A percentile compares a stretch with the other conserved stretches of the same genome.
phyloP scores from a whole-genome alignment of 2,329 filamentous ascomycete species.

The Neophaeococcomyces aloes region DNA sequence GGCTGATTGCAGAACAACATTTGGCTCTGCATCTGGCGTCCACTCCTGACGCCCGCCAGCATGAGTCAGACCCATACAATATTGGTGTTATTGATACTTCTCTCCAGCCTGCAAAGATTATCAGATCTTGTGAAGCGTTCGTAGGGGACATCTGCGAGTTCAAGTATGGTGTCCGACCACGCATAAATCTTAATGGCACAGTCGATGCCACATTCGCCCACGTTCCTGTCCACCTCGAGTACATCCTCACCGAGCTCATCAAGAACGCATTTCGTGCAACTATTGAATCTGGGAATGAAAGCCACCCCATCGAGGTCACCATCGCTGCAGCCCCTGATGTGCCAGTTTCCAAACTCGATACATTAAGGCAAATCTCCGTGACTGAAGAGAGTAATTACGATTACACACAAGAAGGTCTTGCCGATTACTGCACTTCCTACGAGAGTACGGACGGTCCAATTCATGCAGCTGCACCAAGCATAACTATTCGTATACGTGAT shows the following conservation, averaged over 20 bases:
- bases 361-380: conserved; percentile 17
- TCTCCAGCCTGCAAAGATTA: conserved; percentile 67
- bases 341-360: conserved; percentile 23
- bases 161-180: conserved; percentile 81
- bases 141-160: conserved; percentile 95
- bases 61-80: conserved; percentile 46
- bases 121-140: conserved; percentile 76
- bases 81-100: conserved; percentile 94
- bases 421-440: conserved; percentile 17
- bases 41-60: conserved; percentile 55
- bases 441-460: conserved; percentile 17
- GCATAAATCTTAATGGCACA: conserved; percentile 71
- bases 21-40: conserved; percentile 73
- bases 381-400: conserved; percentile 17
- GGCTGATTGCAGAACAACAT: conserved; percentile 91
- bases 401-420: conserved; percentile 19
- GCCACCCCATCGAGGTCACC: conserved; percentile 79
- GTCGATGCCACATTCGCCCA: conserved; percentile 83
- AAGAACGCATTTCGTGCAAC: conserved; percentile 96
- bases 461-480: conserved; percentile 56
- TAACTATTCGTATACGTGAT: conserved; percentile 91
- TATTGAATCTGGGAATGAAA: conserved; percentile 68
- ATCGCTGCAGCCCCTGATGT: conserved; percentile 62
- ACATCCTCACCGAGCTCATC: conserved; percentile 89
- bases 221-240: conserved; percentile 91